Base-by-base conservation (phyloP, 805 yeast species). In the Ogataea allantospora region DNA sequence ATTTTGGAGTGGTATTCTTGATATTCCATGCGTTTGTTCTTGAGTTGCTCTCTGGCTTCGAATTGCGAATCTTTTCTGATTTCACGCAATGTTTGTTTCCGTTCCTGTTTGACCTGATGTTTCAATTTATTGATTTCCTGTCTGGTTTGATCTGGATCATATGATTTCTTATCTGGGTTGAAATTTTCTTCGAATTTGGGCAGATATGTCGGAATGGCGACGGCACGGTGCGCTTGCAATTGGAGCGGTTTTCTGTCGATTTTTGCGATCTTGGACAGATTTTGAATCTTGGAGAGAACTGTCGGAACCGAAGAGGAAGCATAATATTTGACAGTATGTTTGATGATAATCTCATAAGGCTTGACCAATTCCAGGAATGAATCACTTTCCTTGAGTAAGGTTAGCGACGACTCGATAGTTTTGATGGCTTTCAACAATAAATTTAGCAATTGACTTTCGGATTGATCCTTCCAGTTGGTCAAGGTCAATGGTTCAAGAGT, bases 151-250 rank as follows among this genome's bases (percentile, higher is more conserved):
- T 89, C 84, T 35, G 83, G 75, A 60, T 91, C 96, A 61, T 88
- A 84, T 7, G 95, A 85, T 67, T 86, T 89, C 77, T 80, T 86
- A 58, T 88, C 96, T 40, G 96, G 96, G 66, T 89, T 91, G 76
- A 82, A 93, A 70, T 88, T 88, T 55, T 88, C 98, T 65, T 91
- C 97, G 60, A 83, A 93, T 64, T 85, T 81, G 48, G 99, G 99
- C 24, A 88, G 83, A 54, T 75, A 75, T 2, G 95, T 75, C 27
- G 88, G 81, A 55, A 93, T 84, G 3, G 96, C 84, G 39, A 93
- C 58, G 16, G 95, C 88, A 55, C 76, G 78, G 67, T 89, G 97
- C 6, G 76, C 66, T 65, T 93, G 99, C 46, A 93, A 71, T 11
- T 78, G 68, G 52, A 93, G 73, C 40, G 97, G 96, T 41, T 59